Conservation (phyloP, 305 asterid species). For the Fraxinus velutina region DNA sequence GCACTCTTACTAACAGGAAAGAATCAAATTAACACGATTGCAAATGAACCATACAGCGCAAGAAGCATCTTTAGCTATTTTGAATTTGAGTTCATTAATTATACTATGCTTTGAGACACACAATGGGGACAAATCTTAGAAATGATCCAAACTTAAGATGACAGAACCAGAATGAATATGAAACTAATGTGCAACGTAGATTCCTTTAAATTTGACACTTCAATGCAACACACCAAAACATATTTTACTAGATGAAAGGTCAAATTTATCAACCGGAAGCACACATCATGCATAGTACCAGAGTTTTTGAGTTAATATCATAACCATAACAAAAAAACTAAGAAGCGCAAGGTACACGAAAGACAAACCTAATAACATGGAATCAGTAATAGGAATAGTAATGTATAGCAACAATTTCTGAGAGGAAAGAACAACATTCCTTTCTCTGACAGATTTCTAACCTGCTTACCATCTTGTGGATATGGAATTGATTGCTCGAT, state of each 20-base stretch:
- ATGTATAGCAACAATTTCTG: slow-evolving; percentile 1
- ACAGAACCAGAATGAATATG: not conserved
- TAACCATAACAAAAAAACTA: slow-evolving; percentile 9
- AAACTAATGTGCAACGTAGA: not conserved
- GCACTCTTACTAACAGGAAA: not conserved
- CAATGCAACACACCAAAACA: not conserved
- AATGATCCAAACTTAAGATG: slow-evolving; percentile 4
- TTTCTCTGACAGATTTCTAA: slow-evolving; percentile 36
- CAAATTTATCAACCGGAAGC: not conserved
- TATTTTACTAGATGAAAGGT: slow-evolving; percentile 10
- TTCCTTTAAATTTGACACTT: not conserved
- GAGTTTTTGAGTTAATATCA: not conserved
- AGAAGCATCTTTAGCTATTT: not conserved
- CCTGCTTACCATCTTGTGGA: slow-evolving; percentile 99
- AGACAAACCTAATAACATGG: not conserved
- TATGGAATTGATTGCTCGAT: slow-evolving; percentile 89
- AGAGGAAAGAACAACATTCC: slow-evolving; percentile 1
- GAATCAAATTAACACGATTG: not conserved
- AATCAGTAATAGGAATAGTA: not conserved
- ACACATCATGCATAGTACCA: slow-evolving; percentile 1
- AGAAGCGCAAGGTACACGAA: not conserved
- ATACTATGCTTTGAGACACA: not conserved
- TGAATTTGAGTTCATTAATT: not conserved
- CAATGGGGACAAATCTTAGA: not conserved
- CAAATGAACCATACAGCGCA: not conserved